These are phyloP conservation scores for Sporodiniella umbellata DNA, from an alignment of 371 early-diverging fungal species.

Conservation along the genomic window DNA sequence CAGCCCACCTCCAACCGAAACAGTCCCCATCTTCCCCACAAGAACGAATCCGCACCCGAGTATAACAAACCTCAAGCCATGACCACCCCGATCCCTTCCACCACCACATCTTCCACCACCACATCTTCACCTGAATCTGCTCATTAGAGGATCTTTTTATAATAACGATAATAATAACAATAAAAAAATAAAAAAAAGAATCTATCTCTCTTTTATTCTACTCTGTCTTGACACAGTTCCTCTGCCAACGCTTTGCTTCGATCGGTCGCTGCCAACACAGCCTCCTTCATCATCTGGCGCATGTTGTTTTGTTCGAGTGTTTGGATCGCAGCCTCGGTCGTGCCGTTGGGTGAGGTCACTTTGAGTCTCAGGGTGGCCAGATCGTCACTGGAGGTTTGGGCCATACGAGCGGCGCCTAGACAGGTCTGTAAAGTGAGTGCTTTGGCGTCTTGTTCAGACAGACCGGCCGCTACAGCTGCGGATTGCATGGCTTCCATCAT, in stretches of 20 bases:
- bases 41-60: conserved; percentile 1
- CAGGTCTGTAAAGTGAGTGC: conserved; percentile 87
- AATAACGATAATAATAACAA: not conserved
- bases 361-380: conserved; percentile 76
- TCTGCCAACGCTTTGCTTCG: conserved; percentile 72
- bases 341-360: conserved; percentile 93
- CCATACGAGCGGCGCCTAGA: conserved; percentile 89
- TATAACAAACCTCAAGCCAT: conserved; percentile 22
- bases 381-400: conserved; percentile 68
- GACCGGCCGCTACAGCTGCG: conserved; percentile 77
- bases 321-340: conserved; percentile 89
- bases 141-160: conserved; percentile 4
- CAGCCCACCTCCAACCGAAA: conserved; percentile 14
- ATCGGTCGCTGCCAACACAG: conserved; percentile 67
- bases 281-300: conserved; percentile 55
- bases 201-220: not conserved
- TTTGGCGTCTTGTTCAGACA: conserved; percentile 69
- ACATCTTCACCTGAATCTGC: conserved; percentile 37
- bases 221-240: conserved; percentile 55
- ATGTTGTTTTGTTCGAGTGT: conserved; percentile 64
- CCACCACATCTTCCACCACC: conserved; percentile 39
- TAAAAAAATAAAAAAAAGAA: too few relatives aligned
- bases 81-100: conserved; percentile 39
- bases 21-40: conserved; percentile 1
- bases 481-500: conserved; percentile 86